Evolutionary conservation across 257 asterid species (phyloP), one percentile per base, ranked within the genome.

Genomic region (Lycium barbarum): DNA sequence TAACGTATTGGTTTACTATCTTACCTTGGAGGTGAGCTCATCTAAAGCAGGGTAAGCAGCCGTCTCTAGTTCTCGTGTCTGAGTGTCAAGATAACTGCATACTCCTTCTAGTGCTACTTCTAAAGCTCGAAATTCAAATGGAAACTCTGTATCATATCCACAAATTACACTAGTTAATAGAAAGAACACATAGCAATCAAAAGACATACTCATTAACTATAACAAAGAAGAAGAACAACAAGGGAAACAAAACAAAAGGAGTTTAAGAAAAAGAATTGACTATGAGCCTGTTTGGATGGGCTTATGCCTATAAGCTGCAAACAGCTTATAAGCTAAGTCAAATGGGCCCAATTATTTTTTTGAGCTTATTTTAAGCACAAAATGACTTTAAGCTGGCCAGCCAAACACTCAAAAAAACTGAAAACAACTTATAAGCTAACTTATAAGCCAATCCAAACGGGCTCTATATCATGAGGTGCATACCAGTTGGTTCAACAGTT

Each of bases 41-140:
- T 96, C 99, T 11, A 96, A 86, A 89, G 99, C 99, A 45, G 97
- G 99, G 87, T 96, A 96, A 86, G 98, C 95, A 86, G 90, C 94
- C 84, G 91, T 88, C 91, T 96, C 99, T 88, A 94, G 86, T 36
- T 96, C 98, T 84, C 95, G 86, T 45, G 98, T 92, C 26, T 92
- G 95, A 5, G 95, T 89, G 86, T 94, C 99, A 66, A 96, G 97
- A 83, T 89, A 92, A 73, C 91, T 94, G 79, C 98, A 96, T 20
- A 96, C 87, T 43, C 95, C 97, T 92, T 96, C 98, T 84, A 96
- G 89, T 20, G 93, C 97, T 66, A 96, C 98, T 91, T 96, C 99
- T 26, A 96, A 78, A n/a, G 98, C 99, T 35, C 96, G 94, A 81
- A 96, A 94, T 78, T 96, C 97, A 85, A 93, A 96, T 0, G 99